Base-by-base conservation (phyloP, 108 stramenopile genomes). In the Cylindrotheca fusiformis region DNA sequence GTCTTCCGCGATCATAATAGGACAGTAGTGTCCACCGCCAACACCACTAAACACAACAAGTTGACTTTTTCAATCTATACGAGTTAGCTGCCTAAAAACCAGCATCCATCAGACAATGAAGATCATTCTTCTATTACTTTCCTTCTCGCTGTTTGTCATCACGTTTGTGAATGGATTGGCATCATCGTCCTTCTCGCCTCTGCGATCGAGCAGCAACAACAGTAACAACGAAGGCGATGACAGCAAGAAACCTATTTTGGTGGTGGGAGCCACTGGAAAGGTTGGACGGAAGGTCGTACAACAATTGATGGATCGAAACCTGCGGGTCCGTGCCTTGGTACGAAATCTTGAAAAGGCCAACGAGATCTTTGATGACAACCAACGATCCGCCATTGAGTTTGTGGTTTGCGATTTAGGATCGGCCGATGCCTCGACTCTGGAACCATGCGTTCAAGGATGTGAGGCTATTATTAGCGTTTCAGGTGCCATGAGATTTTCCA, bases 191-290 rank as follows among this genome's bases (percentile, higher is more conserved):
- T n/a, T n/a, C n/a, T n/a, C n/a, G n/a, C n/a, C 53, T 29, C 25
- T 0, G 41, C 4, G n/a, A 45, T 25, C 57, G 33, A 32, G 41
- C 20, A 44, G n/a, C 32, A 30, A 44, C 32, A 19, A 41, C 2
- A 45, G 10, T 0, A 46, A 46, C 18, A 18, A 46, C 17, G 18
- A n/a, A n/a, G 19, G 20, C 23, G n/a, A 14, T 10, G 10, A 1
- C 51, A 19, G 18, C 51, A 19, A 17, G 51, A 23, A 20, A 20
- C 47, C 47, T 26, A 77, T 85, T 8, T 77, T 77, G 4, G 72
- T 85, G 6, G 55, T 79, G 31, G 84, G 84, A 6, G 55, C 69
- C 10, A 85, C 80, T 0, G 80, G 84, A 20, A 55, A 58, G 18
- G 44, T 85, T 19, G 84, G 80, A 32, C 59, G 76, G 21, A 19